A percentile compares a stretch with the other conserved stretches of the same genome.
Conservation (phyloP, 148 eudicot genomes). For the Rhododendron molle region DNA sequence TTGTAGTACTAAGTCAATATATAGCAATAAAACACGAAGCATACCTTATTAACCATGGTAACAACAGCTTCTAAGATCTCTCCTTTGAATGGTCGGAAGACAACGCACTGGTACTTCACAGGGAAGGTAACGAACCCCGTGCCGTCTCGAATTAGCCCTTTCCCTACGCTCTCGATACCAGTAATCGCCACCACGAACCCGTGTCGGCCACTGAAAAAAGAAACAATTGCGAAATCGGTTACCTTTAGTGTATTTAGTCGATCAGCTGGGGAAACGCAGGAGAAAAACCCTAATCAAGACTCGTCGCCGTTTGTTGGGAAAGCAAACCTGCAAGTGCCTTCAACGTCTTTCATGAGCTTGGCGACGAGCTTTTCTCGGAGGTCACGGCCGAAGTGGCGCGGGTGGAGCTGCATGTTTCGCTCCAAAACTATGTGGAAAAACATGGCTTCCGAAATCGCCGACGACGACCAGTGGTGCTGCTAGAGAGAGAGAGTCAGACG, state of each 20-base stretch:
- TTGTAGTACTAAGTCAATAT: background rate
- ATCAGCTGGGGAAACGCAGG: background rate
- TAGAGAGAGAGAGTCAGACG: too few relatives aligned
- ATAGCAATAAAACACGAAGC: background rate
- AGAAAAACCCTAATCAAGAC: background rate
- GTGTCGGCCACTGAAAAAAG: constrained; percentile 64
- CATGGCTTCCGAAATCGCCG: constrained; percentile 28
- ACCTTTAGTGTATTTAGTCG: background rate
- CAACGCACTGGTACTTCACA: constrained; percentile 88
- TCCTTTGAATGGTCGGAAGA: constrained; percentile 86
- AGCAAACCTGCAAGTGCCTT: constrained; percentile 88
- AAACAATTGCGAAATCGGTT: background rate
- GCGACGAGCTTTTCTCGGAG: constrained; percentile 77
- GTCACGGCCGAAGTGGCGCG: constrained; percentile 88
- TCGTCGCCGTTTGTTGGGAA: background rate
- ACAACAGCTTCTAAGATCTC: constrained; percentile 96
- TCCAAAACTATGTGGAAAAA: constrained; percentile 89
- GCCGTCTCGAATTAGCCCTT: constrained; percentile 87
- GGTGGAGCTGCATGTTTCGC: constrained; percentile 91
- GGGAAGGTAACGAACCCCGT: constrained; percentile 95
- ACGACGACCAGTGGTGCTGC: too few relatives aligned
- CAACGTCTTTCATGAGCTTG: constrained; percentile 88
- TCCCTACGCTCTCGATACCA: constrained; percentile 82
- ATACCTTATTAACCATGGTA: constrained; percentile 95
- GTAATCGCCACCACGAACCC: constrained; percentile 93